Conservation (phyloP, 805 yeast species). For the Saturnispora galanensis region DNA sequence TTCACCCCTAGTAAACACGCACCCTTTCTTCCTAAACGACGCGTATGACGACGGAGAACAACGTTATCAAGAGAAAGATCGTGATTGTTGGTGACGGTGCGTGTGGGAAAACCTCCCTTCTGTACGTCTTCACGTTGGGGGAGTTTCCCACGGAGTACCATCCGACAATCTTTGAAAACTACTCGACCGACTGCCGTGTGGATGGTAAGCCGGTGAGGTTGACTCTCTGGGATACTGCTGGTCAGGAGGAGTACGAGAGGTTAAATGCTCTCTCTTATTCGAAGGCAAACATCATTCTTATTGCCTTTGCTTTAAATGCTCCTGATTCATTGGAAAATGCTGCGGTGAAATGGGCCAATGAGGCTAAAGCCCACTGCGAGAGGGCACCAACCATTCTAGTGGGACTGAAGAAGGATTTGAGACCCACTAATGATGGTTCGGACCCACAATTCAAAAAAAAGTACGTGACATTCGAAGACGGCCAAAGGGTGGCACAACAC, state of each 20-base stretch:
- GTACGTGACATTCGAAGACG: constrained; percentile 49
- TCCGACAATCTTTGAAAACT: constrained; percentile 91
- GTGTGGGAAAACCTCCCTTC: constrained; percentile 83
- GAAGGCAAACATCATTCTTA: constrained; percentile 75
- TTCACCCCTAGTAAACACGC: no score
- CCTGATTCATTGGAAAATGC: constrained; percentile 83
- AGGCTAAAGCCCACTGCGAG: constrained; percentile 73
- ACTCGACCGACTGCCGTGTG: constrained; percentile 87
- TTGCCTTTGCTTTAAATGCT: constrained; percentile 78
- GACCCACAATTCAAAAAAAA: constrained; percentile 27
- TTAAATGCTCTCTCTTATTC: constrained; percentile 81
- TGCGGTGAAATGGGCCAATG: constrained; percentile 77
- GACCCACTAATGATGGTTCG: constrained; percentile 32
- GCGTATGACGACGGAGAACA: constrained; percentile 10
- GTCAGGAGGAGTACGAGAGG: constrained; percentile 92
- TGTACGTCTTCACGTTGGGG: constrained; percentile 87
- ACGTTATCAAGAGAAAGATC: constrained; percentile 52
- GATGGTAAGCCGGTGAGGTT: constrained; percentile 87
- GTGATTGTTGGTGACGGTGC: constrained; percentile 95
- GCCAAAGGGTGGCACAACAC: constrained; percentile 58
- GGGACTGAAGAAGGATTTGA: constrained; percentile 76
- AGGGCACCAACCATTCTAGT: constrained; percentile 67
- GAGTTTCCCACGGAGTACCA: constrained; percentile 89
- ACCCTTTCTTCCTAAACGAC: no score
- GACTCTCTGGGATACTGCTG: constrained; percentile 94